phyloP scores from a whole-genome alignment of 495 filamentous ascomycete genomes.

The Amphirosellinia nigrospora region DNA sequence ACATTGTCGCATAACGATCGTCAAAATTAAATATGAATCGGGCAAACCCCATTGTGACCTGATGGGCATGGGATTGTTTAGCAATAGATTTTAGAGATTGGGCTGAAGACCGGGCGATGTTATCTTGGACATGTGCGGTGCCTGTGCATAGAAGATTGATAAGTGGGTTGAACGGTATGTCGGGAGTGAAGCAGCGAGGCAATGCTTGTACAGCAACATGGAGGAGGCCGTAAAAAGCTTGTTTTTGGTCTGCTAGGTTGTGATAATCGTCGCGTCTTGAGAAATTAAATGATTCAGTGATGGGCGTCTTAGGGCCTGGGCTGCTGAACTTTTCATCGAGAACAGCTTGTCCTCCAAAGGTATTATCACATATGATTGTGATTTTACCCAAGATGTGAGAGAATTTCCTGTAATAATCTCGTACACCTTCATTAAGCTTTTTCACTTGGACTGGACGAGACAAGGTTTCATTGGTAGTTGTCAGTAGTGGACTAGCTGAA shows the following conservation, averaged over 20 bases:
- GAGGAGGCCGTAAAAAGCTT: conserved; percentile 93
- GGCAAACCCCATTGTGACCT: conserved; percentile 95
- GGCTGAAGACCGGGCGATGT: conserved; percentile 90
- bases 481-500: conserved; percentile 34
- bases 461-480: conserved; percentile 59
- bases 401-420: conserved; percentile 84
- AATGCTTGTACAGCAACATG: conserved; percentile 95
- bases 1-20: conserved; percentile 95
- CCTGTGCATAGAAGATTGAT: conserved; percentile 97
- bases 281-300: conserved; percentile 93
- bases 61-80: conserved; percentile 88
- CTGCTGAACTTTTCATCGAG: conserved; percentile 93
- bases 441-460: conserved; percentile 77
- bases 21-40: conserved; percentile 98
- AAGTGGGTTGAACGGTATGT: conserved; percentile 91
- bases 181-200: conserved; percentile 86
- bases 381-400: conserved; percentile 96
- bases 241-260: conserved; percentile 78
- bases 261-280: conserved; percentile 77
- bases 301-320: conserved; percentile 87
- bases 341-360: conserved; percentile 94
- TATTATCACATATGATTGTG: conserved; percentile 92
- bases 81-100: conserved; percentile 96
- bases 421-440: conserved; percentile 74
- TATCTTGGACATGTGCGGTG: conserved; percentile 90